phyloP scores from a whole-genome alignment of 495 filamentous ascomycete species.

The Penicillium fimorum region DNA sequence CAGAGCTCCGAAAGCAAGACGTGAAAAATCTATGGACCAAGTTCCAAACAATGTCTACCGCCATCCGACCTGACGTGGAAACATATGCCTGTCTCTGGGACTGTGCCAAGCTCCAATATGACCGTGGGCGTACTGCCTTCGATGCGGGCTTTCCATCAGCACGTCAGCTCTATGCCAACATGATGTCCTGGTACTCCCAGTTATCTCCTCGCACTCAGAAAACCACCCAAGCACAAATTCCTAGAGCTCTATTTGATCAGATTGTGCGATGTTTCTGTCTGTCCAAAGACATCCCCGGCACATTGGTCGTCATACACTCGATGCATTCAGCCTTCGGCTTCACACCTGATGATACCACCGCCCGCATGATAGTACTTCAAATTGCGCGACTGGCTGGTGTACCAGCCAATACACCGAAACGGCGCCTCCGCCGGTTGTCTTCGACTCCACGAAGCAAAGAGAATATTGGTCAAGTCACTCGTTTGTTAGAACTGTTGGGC shows the following conservation, averaged over 20 bases:
- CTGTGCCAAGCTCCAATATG: slow-evolving; percentile 52
- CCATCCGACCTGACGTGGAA: slow-evolving; percentile 59
- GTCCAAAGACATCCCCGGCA: slow-evolving; percentile 54
- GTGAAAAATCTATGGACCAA: slow-evolving; percentile 53
- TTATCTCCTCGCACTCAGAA: slow-evolving; percentile 30
- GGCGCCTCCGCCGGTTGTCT: slow-evolving; percentile 42
- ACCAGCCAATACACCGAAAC: slow-evolving; percentile 39
- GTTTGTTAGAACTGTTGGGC: slow-evolving; percentile 37
- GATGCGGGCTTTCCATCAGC: slow-evolving; percentile 41
- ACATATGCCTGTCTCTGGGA: slow-evolving; percentile 71
- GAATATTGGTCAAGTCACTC: slow-evolving; percentile 41
- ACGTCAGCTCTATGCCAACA: slow-evolving; percentile 59
- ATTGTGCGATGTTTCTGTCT: slow-evolving; percentile 57
- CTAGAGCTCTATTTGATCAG: slow-evolving; percentile 53
- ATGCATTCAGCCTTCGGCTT: slow-evolving; percentile 55
- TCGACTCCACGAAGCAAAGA: slow-evolving; percentile 45
- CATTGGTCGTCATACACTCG: slow-evolving; percentile 58
- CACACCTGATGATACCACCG: slow-evolving; percentile 49
- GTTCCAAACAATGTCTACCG: slow-evolving; percentile 49
- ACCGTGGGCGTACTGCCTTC: slow-evolving; percentile 40
- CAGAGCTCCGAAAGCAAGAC: slow-evolving; percentile 53
- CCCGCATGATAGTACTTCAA: slow-evolving; percentile 51
- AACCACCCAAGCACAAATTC: slow-evolving; percentile 37
- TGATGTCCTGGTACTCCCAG: slow-evolving; percentile 53
- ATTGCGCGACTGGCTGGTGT: slow-evolving; percentile 48